Evolutionary conservation across 2,329 filamentous ascomycete species (phyloP).

Genomic region (Aureobasidium subglaciale): DNA sequence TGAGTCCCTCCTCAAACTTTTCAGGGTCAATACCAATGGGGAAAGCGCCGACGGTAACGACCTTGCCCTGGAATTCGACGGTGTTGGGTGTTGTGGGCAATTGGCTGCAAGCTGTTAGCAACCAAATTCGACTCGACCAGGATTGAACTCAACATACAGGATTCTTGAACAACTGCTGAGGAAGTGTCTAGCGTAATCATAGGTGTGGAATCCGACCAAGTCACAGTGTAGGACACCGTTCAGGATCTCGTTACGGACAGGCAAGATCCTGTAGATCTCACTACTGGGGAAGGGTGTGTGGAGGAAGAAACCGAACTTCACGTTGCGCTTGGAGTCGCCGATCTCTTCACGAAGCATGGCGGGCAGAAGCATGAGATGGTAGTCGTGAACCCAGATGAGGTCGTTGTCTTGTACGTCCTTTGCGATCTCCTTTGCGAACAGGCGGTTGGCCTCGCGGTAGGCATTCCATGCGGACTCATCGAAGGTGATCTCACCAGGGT

Average conservation of each 20-base stretch:
- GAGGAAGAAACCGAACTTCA: constrained; percentile 97
- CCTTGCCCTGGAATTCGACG: constrained; percentile 81
- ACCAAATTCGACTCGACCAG: constrained; percentile 5
- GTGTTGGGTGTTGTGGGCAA: constrained; percentile 83
- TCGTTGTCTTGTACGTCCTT: constrained; percentile 88
- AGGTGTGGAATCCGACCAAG: constrained; percentile 95
- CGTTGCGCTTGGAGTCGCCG: constrained; percentile 63
- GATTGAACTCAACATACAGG: constrained; percentile 47
- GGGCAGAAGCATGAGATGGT: constrained; percentile 94
- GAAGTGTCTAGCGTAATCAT: constrained; percentile 98
- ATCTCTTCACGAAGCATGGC: constrained; percentile 84
- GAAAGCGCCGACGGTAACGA: constrained; percentile 88
- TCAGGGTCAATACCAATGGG: constrained; percentile 97
- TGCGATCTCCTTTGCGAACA: constrained; percentile 83
- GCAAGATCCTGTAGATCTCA: constrained; percentile 93
- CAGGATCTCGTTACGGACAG: constrained; percentile 82
- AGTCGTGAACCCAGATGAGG: constrained; percentile 96
- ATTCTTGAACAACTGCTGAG: constrained; percentile 94
- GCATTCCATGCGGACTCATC: constrained; percentile 91
- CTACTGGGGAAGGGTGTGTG: constrained; percentile 96
- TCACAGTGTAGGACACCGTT: constrained; percentile 87
- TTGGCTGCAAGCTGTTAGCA: constrained; percentile 35
- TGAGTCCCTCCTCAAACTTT: constrained; percentile 83
- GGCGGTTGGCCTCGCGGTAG: constrained; percentile 84
- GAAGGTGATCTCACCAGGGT: constrained; percentile 96